Evolutionary conservation across 768 basidiomycete species (phyloP).

Genomic region (Leucogyrophana mollusca): DNA sequence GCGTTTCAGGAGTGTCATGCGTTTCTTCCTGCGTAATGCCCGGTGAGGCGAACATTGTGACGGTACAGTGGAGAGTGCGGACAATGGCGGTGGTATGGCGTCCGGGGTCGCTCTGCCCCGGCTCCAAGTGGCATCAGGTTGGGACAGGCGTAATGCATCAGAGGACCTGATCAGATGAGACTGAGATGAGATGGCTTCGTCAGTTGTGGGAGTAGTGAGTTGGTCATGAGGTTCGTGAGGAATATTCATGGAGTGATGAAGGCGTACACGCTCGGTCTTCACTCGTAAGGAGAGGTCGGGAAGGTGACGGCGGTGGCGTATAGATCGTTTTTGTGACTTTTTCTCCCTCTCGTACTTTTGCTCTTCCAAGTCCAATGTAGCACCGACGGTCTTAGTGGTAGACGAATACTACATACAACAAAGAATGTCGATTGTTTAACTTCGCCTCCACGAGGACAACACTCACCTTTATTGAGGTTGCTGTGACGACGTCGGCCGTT

Average conservation of each 20-base stretch:
- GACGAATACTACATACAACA: slow-evolving; percentile 20
- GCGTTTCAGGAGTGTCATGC: slow-evolving; percentile 29
- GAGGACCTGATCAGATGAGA: no score
- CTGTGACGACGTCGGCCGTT: slow-evolving; percentile 16
- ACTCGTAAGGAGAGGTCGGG: slow-evolving; percentile 18
- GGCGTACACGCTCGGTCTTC: slow-evolving; percentile 1
- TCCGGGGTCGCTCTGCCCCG: no score
- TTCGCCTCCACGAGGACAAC: slow-evolving; percentile 12
- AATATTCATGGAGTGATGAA: slow-evolving; percentile 9
- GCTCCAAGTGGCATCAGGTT: no score
- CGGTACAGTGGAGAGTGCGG: slow-evolving; percentile 22
- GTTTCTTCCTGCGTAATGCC: slow-evolving; percentile 40
- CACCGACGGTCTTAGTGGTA: slow-evolving; percentile 17
- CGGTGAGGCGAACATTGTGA: slow-evolving; percentile 27
- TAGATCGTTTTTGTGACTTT: slow-evolving; percentile 12
- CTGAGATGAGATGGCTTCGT: no score
- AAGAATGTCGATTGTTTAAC: slow-evolving; percentile 18
- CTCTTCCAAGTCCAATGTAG: slow-evolving; percentile 9
- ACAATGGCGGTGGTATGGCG: background rate
- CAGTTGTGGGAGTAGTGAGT: no score
- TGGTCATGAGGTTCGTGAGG: slow-evolving; percentile 14
- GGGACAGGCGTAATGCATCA: no score
- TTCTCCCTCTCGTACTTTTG: slow-evolving; percentile 12
- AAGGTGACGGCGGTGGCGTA: slow-evolving; percentile 15
- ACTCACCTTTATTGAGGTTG: slow-evolving; percentile 30